Percentiles rank a stretch among this genome's conserved stretches.
Evolutionary conservation across 116 monocot species (phyloP).

Genomic region (Papilionanthe hybrid): DNA sequence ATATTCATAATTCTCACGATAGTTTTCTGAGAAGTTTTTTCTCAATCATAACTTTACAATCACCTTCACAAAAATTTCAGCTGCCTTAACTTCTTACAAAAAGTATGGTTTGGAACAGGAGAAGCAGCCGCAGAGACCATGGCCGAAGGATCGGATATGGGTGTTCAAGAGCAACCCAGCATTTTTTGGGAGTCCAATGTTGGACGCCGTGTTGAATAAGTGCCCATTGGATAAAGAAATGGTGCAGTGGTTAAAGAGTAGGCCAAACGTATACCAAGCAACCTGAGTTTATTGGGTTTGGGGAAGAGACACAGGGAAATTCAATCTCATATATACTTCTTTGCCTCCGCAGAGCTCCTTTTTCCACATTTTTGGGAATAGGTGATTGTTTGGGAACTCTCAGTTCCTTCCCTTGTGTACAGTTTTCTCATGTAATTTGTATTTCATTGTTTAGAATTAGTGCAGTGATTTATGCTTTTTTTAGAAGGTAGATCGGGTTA

Average conservation of each 20-base stretch:
- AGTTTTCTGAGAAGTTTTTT: too few species aligned
- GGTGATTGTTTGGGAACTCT: conserved; percentile 16
- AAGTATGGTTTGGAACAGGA: conserved; percentile 37
- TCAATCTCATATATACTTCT: too few species aligned
- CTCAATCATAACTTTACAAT: too few species aligned
- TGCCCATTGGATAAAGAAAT: conserved; percentile 80
- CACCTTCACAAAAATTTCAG: too few species aligned
- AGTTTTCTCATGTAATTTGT: conserved; percentile 28
- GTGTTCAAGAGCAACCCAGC: conserved; percentile 48
- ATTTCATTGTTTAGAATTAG: conserved; percentile 18
- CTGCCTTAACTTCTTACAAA: too few species aligned
- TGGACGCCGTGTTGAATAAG: conserved; percentile 78
- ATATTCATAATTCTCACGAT: too few species aligned
- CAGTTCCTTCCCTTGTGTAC: conserved; percentile 18
- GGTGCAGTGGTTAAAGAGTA: conserved; percentile 82
- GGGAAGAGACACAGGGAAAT: background rate
- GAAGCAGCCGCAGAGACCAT: conserved; percentile 85
- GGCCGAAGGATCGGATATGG: conserved; percentile 97
- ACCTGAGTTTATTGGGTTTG: conserved; percentile 19
- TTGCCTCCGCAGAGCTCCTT: background rate
- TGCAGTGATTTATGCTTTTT: conserved; percentile 16
- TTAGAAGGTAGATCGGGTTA: background rate
- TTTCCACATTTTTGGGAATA: background rate
- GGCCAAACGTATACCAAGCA: conserved; percentile 59
- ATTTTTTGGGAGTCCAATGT: conserved; percentile 87